Evolutionary conservation across 2,329 filamentous ascomycete species (phyloP).

Genomic region (Hysterium pulicare): DNA sequence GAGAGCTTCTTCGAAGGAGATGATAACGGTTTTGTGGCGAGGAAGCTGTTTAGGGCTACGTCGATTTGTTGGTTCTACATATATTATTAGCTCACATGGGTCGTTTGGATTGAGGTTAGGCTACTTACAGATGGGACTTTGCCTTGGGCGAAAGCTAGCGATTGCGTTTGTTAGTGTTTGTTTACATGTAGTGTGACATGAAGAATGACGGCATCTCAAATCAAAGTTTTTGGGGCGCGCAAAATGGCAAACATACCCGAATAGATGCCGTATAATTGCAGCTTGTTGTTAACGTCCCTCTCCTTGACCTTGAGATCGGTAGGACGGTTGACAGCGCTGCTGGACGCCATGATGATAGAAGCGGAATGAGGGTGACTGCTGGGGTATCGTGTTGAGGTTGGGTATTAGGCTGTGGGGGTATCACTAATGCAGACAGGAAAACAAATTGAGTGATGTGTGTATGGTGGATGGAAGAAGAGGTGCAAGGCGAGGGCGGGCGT

Average conservation of each 20-base stretch:
- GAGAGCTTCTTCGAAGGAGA: constrained; percentile 76
- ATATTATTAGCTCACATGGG: constrained; percentile 9
- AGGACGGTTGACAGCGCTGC: constrained; percentile 64
- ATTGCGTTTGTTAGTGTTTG: constrained; percentile 11
- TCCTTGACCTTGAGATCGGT: constrained; percentile 74
- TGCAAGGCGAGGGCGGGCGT: background rate
- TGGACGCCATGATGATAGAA: constrained; percentile 11
- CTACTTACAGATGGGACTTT: constrained; percentile 80
- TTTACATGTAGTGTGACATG: constrained; percentile 14
- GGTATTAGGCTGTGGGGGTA: constrained; percentile 1
- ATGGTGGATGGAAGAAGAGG: background rate
- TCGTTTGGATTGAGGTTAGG: background rate
- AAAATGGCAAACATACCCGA: constrained; percentile 47
- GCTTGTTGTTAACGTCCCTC: constrained; percentile 82
- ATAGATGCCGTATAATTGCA: constrained; percentile 91
- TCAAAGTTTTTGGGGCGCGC: too few species aligned
- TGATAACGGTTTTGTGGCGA: constrained; percentile 66
- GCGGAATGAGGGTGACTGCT: background rate
- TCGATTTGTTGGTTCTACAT: constrained; percentile 89
- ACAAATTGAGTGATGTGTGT: background rate
- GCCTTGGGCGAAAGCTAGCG: constrained; percentile 73
- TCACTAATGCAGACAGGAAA: constrained; percentile 1
- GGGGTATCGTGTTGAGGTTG: background rate
- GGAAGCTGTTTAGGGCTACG: constrained; percentile 84
- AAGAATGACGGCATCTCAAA: too few species aligned